Base-by-base conservation (phyloP, 2,329 filamentous ascomycete genomes). In the Colletotrichum trifolii region DNA sequence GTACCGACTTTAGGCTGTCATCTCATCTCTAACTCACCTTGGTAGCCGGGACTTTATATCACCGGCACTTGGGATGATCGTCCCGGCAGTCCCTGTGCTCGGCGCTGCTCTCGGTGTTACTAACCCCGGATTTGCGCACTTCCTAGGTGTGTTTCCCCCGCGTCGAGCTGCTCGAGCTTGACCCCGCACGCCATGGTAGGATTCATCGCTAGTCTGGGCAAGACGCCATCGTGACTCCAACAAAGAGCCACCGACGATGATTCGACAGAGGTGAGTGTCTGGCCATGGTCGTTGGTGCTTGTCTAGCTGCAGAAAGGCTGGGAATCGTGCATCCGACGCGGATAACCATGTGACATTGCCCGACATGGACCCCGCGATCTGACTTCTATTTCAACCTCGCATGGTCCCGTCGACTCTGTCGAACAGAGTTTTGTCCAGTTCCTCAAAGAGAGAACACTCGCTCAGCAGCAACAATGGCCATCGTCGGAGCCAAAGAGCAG, bases 401-500 rank as follows among this genome's bases (percentile, higher is more conserved):
- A 11, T 7, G 25, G 34, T 35, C 61, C 55, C 45, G 0, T 9
- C n/a, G 10, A 3, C 13, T 35, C 4, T 6, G 10, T 4, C 4
- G 4, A 46, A 35, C 8, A 1, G 4, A 10, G 8, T 3, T 15
- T 13, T n/a, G 3, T 2, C 11, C 10, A 7, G 7, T 36, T 13
- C 36, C 17, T 39, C 34, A 25, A 15, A 34, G 8, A 8, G 33
- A 42, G 13, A 7, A n/a, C 8, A 56, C 11, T 11, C 2, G 6
- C 13, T 2, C 6, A 6, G n/a, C 13, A 45, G 33, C 43, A 39
- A 60, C 17, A 49, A 76, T 76, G 74, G 73, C 74, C 15, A 76
- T 78, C 56, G 72, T 76, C 15, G 74, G 74, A 6, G 65, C 56
- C 36, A 77, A 74, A 59, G 76, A 78, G 69, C 71, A 78, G 50